Base-by-base conservation (phyloP, 2,329 filamentous ascomycete species). In the Gaeumannomyces tritici region DNA sequence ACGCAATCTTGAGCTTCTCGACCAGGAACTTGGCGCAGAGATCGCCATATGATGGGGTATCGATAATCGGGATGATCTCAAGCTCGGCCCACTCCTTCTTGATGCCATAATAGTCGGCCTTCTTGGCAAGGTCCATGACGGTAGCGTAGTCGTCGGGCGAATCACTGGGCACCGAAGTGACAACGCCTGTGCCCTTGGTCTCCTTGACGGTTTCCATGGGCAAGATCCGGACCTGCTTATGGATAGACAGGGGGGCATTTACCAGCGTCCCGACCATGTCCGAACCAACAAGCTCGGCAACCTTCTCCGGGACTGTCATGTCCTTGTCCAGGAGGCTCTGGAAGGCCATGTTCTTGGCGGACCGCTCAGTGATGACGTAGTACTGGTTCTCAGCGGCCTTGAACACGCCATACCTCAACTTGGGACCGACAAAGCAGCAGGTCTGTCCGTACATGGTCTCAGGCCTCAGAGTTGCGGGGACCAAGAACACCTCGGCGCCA, bases 391-490 rank as follows among this genome's bases (percentile, higher is more conserved):
- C 83, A 27, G 83, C 84, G 62, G 86, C 85, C 75, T 91, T 90
- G 82, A 91, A 97, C 66, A 99, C 78, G 60, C 93, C 93, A 71
- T 99, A 99, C 57, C 82, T 85, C 70, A 98, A 89, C 72, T 89
- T 90, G 12, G 95, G 93, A 4, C 92, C 91, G 59, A 99, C 91
- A 69, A 98, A 99, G 74, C 93, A 96, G 77, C 91, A 96, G 4
- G 88, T 96, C 76, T 98, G 95, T 55, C 96, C 96, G 73, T 98
- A 99, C 93, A 99, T 98, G 47, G 95, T 99, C 80, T 99, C 95
- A 2, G 95, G 91, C 65, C 95, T 65, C 65, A 99, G 83, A 62
- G 95, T 98, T 21, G 95, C 95, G 15, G 95, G 90, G 15, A 98
- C 86, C 70, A 98, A 89, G 79, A 89, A 98, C 63, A 97, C 88